Evolutionary conservation across 1,284 basidiomycete genomes (phyloP).

Genomic region (Pseudozyma flocculosa): DNA sequence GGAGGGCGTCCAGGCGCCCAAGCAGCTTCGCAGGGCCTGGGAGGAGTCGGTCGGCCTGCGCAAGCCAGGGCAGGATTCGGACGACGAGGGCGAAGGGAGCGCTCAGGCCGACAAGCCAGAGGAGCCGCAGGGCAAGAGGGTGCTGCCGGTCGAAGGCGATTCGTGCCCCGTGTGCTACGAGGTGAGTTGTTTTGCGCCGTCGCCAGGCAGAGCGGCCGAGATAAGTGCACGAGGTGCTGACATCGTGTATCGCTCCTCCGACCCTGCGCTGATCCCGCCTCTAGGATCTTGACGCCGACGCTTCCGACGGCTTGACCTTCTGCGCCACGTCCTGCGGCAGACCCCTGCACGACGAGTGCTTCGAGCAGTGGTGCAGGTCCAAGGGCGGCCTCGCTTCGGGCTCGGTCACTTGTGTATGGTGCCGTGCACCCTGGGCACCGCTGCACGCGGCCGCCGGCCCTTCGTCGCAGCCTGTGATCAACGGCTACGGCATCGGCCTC

Average conservation of each 20-base stretch:
- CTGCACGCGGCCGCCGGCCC: too few relatives aligned
- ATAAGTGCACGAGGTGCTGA: too few relatives aligned
- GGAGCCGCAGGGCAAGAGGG: conserved; percentile 8
- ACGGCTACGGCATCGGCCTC: conserved; percentile 23
- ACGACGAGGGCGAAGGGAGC: conserved; percentile 1
- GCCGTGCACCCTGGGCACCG: conserved; percentile 6
- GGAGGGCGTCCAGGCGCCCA: conserved; percentile 13
- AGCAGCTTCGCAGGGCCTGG: conserved; percentile 24
- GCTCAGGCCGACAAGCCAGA: neutral
- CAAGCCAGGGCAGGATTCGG: conserved; percentile 7
- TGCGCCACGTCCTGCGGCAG: conserved; percentile 30
- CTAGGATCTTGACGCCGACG: conserved; percentile 21
- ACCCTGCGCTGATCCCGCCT: too few relatives aligned
- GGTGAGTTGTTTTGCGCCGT: neutral
- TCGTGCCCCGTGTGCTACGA: conserved; percentile 33
- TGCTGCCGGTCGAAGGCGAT: conserved; percentile 25
- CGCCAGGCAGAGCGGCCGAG: too few relatives aligned
- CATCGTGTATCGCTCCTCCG: too few relatives aligned
- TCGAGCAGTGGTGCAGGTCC: conserved; percentile 23
- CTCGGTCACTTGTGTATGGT: conserved; percentile 27
- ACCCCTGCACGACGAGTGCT: conserved; percentile 28
- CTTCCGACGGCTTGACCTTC: conserved; percentile 24
- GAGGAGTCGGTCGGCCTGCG: conserved; percentile 7
- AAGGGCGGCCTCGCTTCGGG: conserved; percentile 3
- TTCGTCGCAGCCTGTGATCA: neutral